phyloP scores from a whole-genome alignment of 179 eudicot genomes.

The Heliamphora ciliata region DNA sequence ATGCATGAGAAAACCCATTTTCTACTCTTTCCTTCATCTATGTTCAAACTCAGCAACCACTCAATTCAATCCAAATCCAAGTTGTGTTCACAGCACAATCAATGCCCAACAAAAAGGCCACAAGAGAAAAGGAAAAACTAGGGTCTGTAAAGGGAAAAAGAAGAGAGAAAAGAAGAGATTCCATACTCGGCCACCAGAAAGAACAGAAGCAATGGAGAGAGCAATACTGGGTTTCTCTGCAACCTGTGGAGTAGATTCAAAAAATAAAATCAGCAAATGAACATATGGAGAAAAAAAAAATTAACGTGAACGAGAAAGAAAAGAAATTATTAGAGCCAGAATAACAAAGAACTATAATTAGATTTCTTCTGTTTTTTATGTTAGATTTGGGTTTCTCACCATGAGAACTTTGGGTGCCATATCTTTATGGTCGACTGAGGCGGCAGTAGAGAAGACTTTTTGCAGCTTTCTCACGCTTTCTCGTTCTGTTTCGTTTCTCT shows the following conservation, averaged over 20 bases:
- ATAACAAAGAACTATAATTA: neutral
- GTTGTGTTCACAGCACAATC: neutral
- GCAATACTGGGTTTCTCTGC: slow-evolving; percentile 97
- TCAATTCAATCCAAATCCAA: neutral
- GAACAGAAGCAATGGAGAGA: slow-evolving; percentile 70
- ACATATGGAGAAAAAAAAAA: neutral
- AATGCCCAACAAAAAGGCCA: neutral
- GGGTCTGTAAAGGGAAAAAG: neutral
- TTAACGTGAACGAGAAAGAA: neutral
- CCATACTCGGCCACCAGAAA: slow-evolving; percentile 66
- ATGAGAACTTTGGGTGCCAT: slow-evolving; percentile 44
- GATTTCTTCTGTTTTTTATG: neutral
- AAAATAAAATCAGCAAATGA: neutral
- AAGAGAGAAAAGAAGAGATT: neutral
- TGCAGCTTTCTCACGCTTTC: too few relatives aligned
- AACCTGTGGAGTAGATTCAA: slow-evolving; percentile 38
- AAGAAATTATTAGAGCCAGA: neutral
- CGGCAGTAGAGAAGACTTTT: too few relatives aligned
- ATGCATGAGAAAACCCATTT: neutral
- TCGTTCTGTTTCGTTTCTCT: too few relatives aligned
- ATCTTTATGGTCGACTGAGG: too few relatives aligned
- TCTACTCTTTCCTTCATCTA: neutral
- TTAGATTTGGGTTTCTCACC: slow-evolving; percentile 18
- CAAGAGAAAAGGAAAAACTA: neutral
- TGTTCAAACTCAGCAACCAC: neutral